Conservation (phyloP, 2,329 filamentous ascomycete genomes). For the Aspergillus neoniger region DNA sequence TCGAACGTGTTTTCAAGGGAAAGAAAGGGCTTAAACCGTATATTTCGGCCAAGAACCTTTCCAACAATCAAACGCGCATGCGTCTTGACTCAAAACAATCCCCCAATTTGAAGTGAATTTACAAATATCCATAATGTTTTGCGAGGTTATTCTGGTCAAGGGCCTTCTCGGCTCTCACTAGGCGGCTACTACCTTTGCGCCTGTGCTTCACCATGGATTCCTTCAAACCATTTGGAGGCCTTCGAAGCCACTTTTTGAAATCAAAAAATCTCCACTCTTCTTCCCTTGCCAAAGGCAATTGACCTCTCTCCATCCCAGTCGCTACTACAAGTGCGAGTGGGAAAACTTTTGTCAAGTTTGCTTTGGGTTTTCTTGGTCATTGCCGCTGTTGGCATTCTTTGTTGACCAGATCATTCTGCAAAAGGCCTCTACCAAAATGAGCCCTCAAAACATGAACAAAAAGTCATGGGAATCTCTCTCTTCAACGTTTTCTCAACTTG, state of each 20-base stretch:
- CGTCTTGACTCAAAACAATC: slow-evolving; percentile 5
- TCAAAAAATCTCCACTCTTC: slow-evolving; percentile 13
- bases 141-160: slow-evolving; percentile 24
- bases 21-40: slow-evolving; percentile 9
- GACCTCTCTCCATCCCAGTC: not conserved
- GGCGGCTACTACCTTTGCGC: slow-evolving; percentile 25
- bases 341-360: not conserved
- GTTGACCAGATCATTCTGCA: not conserved
- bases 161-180: slow-evolving; percentile 32
- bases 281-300: slow-evolving; percentile 8
- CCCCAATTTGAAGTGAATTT: slow-evolving; percentile 17
- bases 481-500: slow-evolving; percentile 38
- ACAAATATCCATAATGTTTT: slow-evolving; percentile 28
- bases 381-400: not conserved
- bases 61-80: slow-evolving; percentile 13
- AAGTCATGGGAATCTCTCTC: slow-evolving; percentile 42
- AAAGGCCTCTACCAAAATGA: slow-evolving; percentile 27
- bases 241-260: slow-evolving; percentile 30
- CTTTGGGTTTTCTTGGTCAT: not conserved
- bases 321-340: slow-evolving; percentile 11
- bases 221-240: slow-evolving; percentile 32
- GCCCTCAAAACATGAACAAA: slow-evolving; percentile 26
- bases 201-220: slow-evolving; percentile 35
- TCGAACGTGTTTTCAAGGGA: slow-evolving; percentile 10
- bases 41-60: not conserved